Percentiles rank a stretch among this genome's conserved stretches.
Conservation (phyloP, 2,329 filamentous ascomycete genomes). For the Cyphellophora europaea region DNA sequence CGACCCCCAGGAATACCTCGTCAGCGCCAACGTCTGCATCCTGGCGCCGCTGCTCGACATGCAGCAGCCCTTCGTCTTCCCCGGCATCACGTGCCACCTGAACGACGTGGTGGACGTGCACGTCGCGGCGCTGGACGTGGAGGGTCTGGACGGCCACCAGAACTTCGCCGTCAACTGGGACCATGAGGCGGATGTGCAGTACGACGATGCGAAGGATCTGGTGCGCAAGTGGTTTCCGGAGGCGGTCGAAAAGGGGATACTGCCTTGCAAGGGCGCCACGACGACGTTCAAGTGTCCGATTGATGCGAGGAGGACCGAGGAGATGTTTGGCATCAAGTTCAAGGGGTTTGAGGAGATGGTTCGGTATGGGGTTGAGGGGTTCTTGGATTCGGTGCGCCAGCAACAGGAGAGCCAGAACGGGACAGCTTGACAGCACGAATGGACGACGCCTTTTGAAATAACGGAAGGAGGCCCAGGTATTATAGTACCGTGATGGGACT, state of each 20-base stretch:
- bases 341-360: slow-evolving; percentile 27
- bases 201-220: slow-evolving; percentile 32
- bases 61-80: slow-evolving; percentile 6
- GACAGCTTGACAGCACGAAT: no score
- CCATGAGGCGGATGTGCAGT: slow-evolving; percentile 15
- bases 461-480: no score
- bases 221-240: slow-evolving; percentile 34
- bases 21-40: slow-evolving; percentile 17
- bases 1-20: slow-evolving; percentile 6
- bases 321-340: slow-evolving; percentile 33
- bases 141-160: slow-evolving; percentile 8
- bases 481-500: no score
- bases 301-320: slow-evolving; percentile 29
- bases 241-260: slow-evolving; percentile 25
- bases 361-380: slow-evolving; percentile 37
- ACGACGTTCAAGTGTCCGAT: slow-evolving; percentile 43
- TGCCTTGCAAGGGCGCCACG: slow-evolving; percentile 45
- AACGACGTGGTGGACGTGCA: slow-evolving; percentile 25
- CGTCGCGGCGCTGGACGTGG: slow-evolving; percentile 19
- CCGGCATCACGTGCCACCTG: slow-evolving; percentile 14
- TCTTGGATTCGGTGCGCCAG: no score
- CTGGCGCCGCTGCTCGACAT: slow-evolving; percentile 9
- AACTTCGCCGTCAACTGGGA: slow-evolving; percentile 13
- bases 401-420: no score
- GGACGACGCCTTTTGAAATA: no score